A percentile compares a stretch with the other conserved stretches of the same genome.
These are phyloP conservation scores for Pseudomonodictys pantanalensis DNA, from an alignment of 495 filamentous ascomycete genomes.

Conservation along the genomic window DNA sequence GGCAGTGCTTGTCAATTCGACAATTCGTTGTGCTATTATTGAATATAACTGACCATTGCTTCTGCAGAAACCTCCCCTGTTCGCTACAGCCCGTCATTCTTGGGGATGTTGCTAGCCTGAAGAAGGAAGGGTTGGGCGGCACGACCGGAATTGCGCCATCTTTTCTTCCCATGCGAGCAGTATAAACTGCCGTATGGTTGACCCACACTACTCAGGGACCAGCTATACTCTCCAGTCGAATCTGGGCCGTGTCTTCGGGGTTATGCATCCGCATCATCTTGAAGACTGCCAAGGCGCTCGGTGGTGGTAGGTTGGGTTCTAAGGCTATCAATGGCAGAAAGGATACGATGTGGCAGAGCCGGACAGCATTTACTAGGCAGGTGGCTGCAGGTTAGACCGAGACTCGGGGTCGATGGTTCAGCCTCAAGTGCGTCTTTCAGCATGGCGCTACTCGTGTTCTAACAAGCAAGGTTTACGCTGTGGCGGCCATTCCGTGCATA, in stretches of 20 bases:
- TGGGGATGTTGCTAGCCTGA: slow-evolving; percentile 42
- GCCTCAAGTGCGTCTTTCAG: too few relatives aligned
- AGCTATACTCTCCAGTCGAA: slow-evolving; percentile 10
- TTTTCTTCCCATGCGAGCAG: slow-evolving; percentile 35
- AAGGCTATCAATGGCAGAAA: background rate
- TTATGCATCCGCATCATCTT: slow-evolving; percentile 20
- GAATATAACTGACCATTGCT: too few relatives aligned
- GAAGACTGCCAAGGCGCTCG: slow-evolving; percentile 25
- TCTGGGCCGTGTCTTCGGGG: slow-evolving; percentile 12
- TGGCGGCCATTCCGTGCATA: too few relatives aligned
- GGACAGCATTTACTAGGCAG: too few relatives aligned
- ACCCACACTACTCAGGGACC: slow-evolving; percentile 19
- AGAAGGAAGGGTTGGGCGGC: slow-evolving; percentile 18
- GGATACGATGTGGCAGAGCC: too few relatives aligned
- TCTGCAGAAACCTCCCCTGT: slow-evolving; percentile 46
- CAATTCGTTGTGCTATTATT: too few relatives aligned
- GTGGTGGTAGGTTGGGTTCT: background rate
- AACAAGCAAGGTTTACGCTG: too few relatives aligned
- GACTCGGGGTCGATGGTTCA: too few relatives aligned
- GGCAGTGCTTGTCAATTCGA: too few relatives aligned
- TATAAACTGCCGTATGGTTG: slow-evolving; percentile 41
- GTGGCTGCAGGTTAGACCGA: too few relatives aligned
- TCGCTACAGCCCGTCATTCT: slow-evolving; percentile 43
- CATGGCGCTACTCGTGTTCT: too few relatives aligned
- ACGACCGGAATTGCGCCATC: slow-evolving; percentile 26